Evolutionary conservation across 164 flowering plant genomes (phyloP).

Genomic region (Sextonia rubra): DNA sequence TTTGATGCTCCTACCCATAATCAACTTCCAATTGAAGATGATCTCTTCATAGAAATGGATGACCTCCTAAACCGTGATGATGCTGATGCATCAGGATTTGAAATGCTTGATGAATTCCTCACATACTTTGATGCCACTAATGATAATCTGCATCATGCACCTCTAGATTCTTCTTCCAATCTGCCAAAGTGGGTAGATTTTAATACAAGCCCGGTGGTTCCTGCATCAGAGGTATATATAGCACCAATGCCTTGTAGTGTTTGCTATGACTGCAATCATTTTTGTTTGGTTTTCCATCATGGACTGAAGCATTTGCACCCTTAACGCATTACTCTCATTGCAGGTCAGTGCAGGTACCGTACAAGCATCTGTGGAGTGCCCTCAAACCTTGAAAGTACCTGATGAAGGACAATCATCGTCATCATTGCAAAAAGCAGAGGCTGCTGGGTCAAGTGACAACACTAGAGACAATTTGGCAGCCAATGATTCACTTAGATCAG

Average conservation of each 20-base stretch:
- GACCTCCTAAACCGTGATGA: conserved; percentile 35
- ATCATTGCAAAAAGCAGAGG: conserved; percentile 29
- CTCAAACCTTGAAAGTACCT: conserved; percentile 16
- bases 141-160: conserved; percentile 13
- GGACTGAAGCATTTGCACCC: conserved; percentile 1
- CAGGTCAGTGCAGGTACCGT: conserved; percentile 18
- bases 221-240: conserved; percentile 23
- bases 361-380: conserved; percentile 1
- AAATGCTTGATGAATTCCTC: conserved; percentile 44
- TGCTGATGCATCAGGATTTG: conserved; percentile 27
- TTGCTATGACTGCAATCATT: neutral
- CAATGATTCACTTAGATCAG: conserved; percentile 14
- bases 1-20: conserved; percentile 26
- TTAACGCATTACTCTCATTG: neutral
- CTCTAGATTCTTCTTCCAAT: conserved; percentile 22
- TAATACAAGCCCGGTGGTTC: conserved; percentile 12
- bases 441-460: neutral
- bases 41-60: conserved; percentile 37
- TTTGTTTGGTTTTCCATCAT: neutral
- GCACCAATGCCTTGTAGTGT: neutral
- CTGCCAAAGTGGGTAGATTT: conserved; percentile 13
- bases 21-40: conserved; percentile 25
- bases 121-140: conserved; percentile 41
- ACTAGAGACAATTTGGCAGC: neutral
- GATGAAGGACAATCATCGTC: conserved; percentile 37